Percentiles rank a stretch among this genome's conserved stretches.
These are phyloP conservation scores for Cystobasidiaceae sp. DNA, from an alignment of 1,284 basidiomycete genomes.

Conservation along the genomic window DNA sequence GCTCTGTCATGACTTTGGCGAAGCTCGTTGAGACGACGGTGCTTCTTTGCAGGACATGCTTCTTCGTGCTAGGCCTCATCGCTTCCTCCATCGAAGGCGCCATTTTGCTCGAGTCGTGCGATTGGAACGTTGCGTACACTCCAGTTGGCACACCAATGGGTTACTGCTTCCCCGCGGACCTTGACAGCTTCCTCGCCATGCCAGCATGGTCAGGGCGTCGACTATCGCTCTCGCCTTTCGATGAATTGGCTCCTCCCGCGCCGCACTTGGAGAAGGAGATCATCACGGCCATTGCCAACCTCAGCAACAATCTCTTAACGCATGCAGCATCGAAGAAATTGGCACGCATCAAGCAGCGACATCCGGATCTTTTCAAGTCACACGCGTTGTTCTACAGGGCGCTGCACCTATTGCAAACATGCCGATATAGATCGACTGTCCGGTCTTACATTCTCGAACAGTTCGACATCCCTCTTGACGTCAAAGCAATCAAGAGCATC, in stretches of 20 bases:
- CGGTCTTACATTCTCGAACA: conserved; percentile 87
- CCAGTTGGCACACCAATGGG: conserved; percentile 82
- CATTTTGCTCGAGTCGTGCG: conserved; percentile 79
- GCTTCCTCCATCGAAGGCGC: conserved; percentile 68
- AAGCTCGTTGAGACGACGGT: neutral
- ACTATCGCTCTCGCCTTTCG: too few relatives aligned
- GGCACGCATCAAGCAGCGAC: conserved; percentile 71
- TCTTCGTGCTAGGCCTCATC: conserved; percentile 84
- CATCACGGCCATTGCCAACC: conserved; percentile 81
- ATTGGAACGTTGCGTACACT: conserved; percentile 69
- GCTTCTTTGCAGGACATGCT: conserved; percentile 73
- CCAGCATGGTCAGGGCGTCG: too few relatives aligned
- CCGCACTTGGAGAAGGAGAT: conserved; percentile 75
- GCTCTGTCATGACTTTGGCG: too few relatives aligned
- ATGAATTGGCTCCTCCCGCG: conserved; percentile 56
- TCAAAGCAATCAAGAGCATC: neutral
- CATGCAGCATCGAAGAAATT: conserved; percentile 83
- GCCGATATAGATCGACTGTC: conserved; percentile 82
- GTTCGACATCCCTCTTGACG: conserved; percentile 69
- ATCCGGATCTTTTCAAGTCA: conserved; percentile 63
- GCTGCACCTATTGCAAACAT: conserved; percentile 74
- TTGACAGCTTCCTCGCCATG: conserved; percentile 73
- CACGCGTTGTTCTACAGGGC: conserved; percentile 74
- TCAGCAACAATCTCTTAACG: conserved; percentile 92
- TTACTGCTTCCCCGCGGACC: conserved; percentile 76